Conservation (phyloP, 2,329 filamentous ascomycete genomes). For the Nemania sp. region DNA sequence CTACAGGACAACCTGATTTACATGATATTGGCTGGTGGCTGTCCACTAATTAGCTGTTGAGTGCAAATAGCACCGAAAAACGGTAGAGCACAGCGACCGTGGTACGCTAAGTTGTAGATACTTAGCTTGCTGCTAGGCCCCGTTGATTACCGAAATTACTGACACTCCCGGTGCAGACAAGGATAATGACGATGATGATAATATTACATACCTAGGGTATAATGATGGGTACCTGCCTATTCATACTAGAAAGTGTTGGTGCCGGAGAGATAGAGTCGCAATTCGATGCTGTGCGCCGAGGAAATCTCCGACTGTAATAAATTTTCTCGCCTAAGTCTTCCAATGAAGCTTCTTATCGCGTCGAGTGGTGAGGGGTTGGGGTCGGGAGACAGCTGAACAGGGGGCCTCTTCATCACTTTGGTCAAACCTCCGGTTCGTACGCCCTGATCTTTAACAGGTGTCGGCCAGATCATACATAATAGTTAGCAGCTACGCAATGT, state of each 20-base stretch:
- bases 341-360: slow-evolving; percentile 12
- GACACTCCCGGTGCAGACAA: neutral
- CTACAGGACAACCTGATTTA: too few relatives aligned
- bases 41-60: too few relatives aligned
- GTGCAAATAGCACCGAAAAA: too few relatives aligned
- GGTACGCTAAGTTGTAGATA: too few relatives aligned
- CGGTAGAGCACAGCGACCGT: too few relatives aligned
- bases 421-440: too few relatives aligned
- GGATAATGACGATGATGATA: neutral
- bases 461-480: too few relatives aligned
- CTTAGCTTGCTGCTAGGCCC: neutral
- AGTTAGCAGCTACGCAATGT: too few relatives aligned
- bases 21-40: too few relatives aligned
- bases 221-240: neutral
- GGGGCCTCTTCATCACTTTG: slow-evolving; percentile 5
- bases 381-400: too few relatives aligned
- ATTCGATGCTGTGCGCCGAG: slow-evolving; percentile 21
- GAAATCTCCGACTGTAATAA: slow-evolving; percentile 23
- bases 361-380: slow-evolving; percentile 21
- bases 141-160: neutral
- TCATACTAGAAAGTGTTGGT: too few relatives aligned
- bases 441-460: slow-evolving; percentile 9
- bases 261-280: slow-evolving; percentile 22
- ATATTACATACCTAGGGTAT: neutral
- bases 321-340: neutral